Evolutionary conservation across 2,329 filamentous ascomycete species (phyloP), one percentile per base, ranked within the genome.

Genomic region (Oidium heveae): DNA sequence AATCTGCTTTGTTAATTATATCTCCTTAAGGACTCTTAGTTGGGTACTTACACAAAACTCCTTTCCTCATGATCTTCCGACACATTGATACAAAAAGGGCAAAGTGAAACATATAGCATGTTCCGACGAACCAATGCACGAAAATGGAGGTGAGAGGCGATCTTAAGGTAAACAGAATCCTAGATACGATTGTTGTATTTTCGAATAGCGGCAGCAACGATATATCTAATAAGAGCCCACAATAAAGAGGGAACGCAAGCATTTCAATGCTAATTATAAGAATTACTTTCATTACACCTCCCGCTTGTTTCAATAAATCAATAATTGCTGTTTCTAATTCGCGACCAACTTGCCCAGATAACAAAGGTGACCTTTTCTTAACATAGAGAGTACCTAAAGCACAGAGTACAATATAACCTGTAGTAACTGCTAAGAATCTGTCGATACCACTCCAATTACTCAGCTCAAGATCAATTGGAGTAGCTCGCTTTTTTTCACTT

Each of bases 101-200:
- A 66, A 98, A 98, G 66, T 98, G 91, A 69, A 98, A 98, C 93
- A 98, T 98, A 68, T 98, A 98, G 58, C 88, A 94, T 3, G 91
- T 98, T 52, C 91, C 91, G 55, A 95, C 82, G 64, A 98, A 98
- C 91, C 91, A 98, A 66, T 98, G 91, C 54, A 96, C 84, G 66
- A 98, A 98, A 15, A 93, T 78, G 15, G 89, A 94, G 0, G 87
- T 95, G 60, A 89, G 75, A 0, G 91, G 91, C 57, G 82, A 86
- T 57, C 79, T 74, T 55, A 77, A 71, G 1, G 86, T 86, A 63
- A 94, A 98, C 4, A 79, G 70, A 53, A 94, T 70, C 22, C 91
- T 79, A 8, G 85, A 86, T 58, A 75, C 74, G 53, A 95, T 68
- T 0, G 84, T 88, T 0, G 86, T 82, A 58, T 80, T 74, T 59